Base-by-base conservation (phyloP, 805 yeast species). In the Candida michaelii region DNA sequence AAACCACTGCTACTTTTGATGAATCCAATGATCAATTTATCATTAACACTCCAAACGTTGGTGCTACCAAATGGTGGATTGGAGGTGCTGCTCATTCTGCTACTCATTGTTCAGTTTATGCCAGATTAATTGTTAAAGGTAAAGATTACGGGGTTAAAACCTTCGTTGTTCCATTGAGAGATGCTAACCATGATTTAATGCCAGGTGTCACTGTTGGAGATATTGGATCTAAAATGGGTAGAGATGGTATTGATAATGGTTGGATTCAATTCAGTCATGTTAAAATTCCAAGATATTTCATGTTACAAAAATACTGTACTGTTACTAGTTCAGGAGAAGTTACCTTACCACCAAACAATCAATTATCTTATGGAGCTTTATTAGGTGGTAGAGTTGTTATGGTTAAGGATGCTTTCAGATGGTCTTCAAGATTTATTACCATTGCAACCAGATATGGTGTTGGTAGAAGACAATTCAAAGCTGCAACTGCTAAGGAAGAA, bases 41-140 rank as follows among this genome's bases (percentile, higher is more conserved):
- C 43, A 63, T 71, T 46, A 67, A 67, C 57, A 71, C 76, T 27
- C 76, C 76, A 6, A 74, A 70, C 51, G 59, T 71, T 43, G 74
- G 76, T 48, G 76, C 76, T 36, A 71, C 76, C 47, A 71, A 71
- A 51, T 71, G 76, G 76, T 71, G 76, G 76, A 71, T 71, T 43
- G 76, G 76, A 27, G 75, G 75, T 44, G 76, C 76, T 41, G 76
- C 76, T 24, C 76, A 71, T 48, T 66, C 74, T 10, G 67, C 75
- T 25, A 70, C 75, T 19, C 76, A 71, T 52, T 55, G 65, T 37
- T 45, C 65, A n/a, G 62, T 60, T 37, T 71, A 71, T 46, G 75
- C 74, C 33, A 60, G 76, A 45, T 66, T 71, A 46, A 62, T 69
- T 45, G 71, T 71, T 39, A 56, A 65, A 46, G 74, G 74, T 42